phyloP scores from a whole-genome alignment of 768 basidiomycete species.

The Suillus bovinus region DNA sequence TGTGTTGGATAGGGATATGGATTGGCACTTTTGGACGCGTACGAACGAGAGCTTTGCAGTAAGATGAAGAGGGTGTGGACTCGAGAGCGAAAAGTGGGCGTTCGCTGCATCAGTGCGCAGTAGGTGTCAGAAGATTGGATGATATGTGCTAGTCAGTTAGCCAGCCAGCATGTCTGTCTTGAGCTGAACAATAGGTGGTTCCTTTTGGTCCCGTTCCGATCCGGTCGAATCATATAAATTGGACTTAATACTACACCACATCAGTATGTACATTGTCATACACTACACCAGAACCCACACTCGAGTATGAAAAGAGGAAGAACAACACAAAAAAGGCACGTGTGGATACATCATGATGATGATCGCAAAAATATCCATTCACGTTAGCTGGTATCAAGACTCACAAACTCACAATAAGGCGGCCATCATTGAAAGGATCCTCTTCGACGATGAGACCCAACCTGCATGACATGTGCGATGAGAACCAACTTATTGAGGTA shows the following conservation, averaged over 20 bases:
- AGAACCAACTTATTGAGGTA: background rate
- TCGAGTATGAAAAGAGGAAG: background rate
- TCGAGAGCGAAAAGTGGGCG: background rate
- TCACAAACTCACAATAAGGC: slow-evolving; percentile 76
- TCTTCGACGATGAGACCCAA: slow-evolving; percentile 62
- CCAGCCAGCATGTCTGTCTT: background rate
- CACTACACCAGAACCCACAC: too few species aligned
- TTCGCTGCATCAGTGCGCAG: background rate
- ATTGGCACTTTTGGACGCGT: slow-evolving; percentile 25
- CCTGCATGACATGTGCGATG: slow-evolving; percentile 35
- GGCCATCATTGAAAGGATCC: slow-evolving; percentile 77
- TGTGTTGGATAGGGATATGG: slow-evolving; percentile 53
- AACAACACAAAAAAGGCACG: background rate
- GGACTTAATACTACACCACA: too few species aligned
- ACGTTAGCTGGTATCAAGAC: background rate
- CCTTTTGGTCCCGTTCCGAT: background rate
- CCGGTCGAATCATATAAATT: background rate
- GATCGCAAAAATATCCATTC: background rate
- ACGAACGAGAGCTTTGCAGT: slow-evolving; percentile 15
- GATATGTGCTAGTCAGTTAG: background rate
- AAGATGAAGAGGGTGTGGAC: slow-evolving; percentile 8
- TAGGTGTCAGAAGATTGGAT: background rate
- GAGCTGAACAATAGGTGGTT: background rate
- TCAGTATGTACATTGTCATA: too few species aligned
- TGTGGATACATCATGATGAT: background rate